Evolutionary conservation across 352 stramenopile genomes (phyloP).

Genomic region (Vaucheria bursata): DNA sequence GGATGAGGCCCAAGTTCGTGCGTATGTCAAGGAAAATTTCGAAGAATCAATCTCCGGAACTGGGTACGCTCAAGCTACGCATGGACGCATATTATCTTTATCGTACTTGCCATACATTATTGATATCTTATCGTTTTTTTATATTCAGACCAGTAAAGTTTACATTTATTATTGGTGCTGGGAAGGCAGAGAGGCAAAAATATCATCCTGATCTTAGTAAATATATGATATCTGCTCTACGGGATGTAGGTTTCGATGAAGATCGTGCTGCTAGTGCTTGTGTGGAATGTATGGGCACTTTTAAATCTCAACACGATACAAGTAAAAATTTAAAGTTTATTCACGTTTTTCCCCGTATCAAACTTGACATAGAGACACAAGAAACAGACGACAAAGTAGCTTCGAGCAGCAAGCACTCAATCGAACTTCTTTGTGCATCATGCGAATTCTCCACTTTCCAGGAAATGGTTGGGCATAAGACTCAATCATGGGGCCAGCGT

Average conservation of each 20-base stretch:
- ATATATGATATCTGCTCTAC: background rate
- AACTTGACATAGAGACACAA: background rate
- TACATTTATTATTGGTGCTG: conserved; percentile 2
- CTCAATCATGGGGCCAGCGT: conserved; percentile 1
- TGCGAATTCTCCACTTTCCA: conserved; percentile 1
- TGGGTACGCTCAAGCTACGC: too few relatives aligned
- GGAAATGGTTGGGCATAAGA: conserved; percentile 2
- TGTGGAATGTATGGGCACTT: conserved; percentile 7
- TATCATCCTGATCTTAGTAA: conserved; percentile 1
- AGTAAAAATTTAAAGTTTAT: conserved; percentile 5
- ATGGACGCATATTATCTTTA: too few relatives aligned
- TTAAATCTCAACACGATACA: conserved; percentile 8
- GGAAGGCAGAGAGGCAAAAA: background rate
- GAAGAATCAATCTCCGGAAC: background rate
- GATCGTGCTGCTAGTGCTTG: background rate
- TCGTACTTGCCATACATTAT: too few relatives aligned
- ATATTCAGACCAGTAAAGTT: background rate
- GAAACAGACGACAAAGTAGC: background rate
- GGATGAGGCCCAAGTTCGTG: background rate
- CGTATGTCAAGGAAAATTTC: background rate
- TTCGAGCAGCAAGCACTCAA: background rate
- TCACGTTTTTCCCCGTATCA: background rate
- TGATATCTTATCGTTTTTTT: background rate
- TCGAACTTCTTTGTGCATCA: conserved; percentile 3
- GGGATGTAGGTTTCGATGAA: background rate